These are phyloP conservation scores for Cyathus striatus DNA, from an alignment of 768 basidiomycete species.

Conservation along the genomic window DNA sequence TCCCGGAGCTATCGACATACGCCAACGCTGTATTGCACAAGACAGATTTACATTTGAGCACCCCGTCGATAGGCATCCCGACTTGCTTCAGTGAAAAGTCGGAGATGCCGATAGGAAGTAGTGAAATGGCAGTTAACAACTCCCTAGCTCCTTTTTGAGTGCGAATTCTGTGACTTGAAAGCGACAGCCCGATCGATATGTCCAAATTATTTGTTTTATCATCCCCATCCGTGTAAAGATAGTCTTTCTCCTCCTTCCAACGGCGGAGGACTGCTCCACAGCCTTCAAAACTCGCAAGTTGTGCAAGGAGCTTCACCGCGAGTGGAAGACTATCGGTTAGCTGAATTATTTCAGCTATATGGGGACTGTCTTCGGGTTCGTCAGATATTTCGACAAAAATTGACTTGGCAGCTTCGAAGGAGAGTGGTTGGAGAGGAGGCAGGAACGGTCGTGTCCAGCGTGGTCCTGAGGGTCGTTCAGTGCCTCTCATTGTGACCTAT, in stretches of 20 bases:
- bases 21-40: background rate
- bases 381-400: background rate
- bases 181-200: background rate
- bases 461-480: background rate
- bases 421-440: conserved; percentile 1
- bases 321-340: background rate
- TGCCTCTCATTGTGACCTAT: background rate
- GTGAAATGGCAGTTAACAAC: background rate
- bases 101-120: background rate
- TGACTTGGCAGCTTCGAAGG: background rate
- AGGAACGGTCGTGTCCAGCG: background rate
- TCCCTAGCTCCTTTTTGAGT: background rate
- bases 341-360: background rate
- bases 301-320: background rate
- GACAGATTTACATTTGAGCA: background rate
- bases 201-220: background rate
- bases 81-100: background rate
- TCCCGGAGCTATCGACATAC: background rate
- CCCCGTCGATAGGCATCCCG: background rate
- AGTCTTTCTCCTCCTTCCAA: background rate
- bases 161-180: background rate
- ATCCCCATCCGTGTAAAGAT: background rate
- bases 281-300: background rate
- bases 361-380: background rate
- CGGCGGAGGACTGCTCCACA: background rate